Evolutionary conservation across 2,329 filamentous ascomycete genomes (phyloP).

Genomic region (Hymenoscyphus albidus): DNA sequence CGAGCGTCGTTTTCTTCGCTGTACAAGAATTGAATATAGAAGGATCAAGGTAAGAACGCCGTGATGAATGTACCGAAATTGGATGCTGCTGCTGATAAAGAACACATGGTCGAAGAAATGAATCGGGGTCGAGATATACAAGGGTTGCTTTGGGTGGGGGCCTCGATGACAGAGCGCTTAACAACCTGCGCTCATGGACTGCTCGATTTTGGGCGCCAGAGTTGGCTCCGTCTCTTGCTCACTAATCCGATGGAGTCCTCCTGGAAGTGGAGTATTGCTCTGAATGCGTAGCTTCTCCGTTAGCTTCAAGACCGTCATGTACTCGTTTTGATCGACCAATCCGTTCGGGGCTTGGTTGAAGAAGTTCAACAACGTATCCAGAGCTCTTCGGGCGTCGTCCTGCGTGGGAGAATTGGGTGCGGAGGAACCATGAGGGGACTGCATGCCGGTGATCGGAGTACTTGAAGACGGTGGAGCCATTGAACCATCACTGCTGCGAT

Average conservation of each 20-base stretch:
- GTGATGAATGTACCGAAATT: conserved; percentile 13
- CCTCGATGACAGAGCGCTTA: conserved; percentile 14
- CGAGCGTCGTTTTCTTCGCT: conserved; percentile 13
- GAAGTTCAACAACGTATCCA: conserved; percentile 78
- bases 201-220: conserved; percentile 32
- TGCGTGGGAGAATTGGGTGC: conserved; percentile 65
- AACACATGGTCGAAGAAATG: conserved; percentile 16
- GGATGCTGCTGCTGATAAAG: conserved; percentile 19
- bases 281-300: conserved; percentile 78
- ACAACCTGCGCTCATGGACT: conserved; percentile 30
- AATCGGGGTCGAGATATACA: conserved; percentile 18
- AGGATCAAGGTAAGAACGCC: conserved; percentile 15
- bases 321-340: conserved; percentile 74
- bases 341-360: conserved; percentile 65
- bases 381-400: conserved; percentile 78
- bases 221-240: conserved; percentile 33
- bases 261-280: conserved; percentile 35
- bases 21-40: conserved; percentile 14
- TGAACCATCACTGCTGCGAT: conserved; percentile 49
- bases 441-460: conserved; percentile 36
- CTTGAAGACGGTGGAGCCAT: conserved; percentile 40
- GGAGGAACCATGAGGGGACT: conserved; percentile 49
- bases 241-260: conserved; percentile 37
- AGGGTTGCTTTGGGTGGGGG: conserved; percentile 7
- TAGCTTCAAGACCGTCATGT: conserved; percentile 71